Evolutionary conservation across 2,329 filamentous ascomycete species (phyloP), one percentile per base, ranked within the genome.

Genomic region (Phyllosticta capitalensis): DNA sequence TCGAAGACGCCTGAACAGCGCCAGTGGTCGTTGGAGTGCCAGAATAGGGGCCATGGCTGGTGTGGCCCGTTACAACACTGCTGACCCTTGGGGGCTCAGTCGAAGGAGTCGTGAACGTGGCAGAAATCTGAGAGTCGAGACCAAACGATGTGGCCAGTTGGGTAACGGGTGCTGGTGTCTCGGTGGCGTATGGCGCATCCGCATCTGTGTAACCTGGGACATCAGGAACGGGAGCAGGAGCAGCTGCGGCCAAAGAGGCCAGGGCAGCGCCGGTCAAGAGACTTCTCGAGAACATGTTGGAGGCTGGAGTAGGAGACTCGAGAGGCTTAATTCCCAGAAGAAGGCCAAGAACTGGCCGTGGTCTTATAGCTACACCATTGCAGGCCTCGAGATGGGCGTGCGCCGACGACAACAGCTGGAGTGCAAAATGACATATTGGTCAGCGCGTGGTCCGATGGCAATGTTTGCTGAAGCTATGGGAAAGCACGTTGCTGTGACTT

Each of bases 1-100:
- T 78, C 0, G 74, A 75, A 2, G 69, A 66, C 33, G 81, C 86
- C 7, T 79, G 81, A 2, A 88, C 71, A 21, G 88, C 89, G 3
- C 89, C 89, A 0, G 83, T 90, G 0, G 83, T 88, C 0, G 86
- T 88, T 0, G 86, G 74, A 0, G 80, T 80, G 2, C 88, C 89
- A 2, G 74, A 82, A 70, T 78, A 92, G 0, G 87, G 80, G 0
- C 87, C 88, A 68, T 92, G 88, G 4, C 80, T 83, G 2, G 85
- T 87, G 5, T 83, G 76, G 28, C 87, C 81, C 45, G 79, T 82
- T 14, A 79, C 71, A 59, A 78, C 71, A 52, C 75, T 74, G 64
- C 76, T 81, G 56, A 77, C 68, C 61, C 78, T 72, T 3, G 81
- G 75, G 38, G 69, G 72, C 33, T 70, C 74, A 54, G 72, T 69